Base-by-base conservation (phyloP, 805 yeast species). In the Barnettozyma sucrosica region DNA sequence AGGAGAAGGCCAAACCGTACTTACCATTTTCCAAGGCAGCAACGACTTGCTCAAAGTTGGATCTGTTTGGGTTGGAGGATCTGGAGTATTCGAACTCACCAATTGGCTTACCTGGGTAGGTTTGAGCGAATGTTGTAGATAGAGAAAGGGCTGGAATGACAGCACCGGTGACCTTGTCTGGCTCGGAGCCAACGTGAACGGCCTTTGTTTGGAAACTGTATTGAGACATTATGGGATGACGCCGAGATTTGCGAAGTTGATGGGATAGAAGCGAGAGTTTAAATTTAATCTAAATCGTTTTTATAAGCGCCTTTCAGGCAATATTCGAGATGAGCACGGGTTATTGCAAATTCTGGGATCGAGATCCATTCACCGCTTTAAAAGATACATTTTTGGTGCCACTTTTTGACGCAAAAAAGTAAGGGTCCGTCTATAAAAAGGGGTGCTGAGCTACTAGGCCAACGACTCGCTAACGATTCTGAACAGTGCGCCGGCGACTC, bases 1-100 rank as follows among this genome's bases (percentile, higher is more conserved):
- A 85, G 33, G 85, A 69, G 64, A 85, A 82, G 16, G 92, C 95
- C 51, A 87, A 66, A 24, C 85, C 90, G 64, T 79, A 75, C 64
- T 80, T 77, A 54, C 83, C 96, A 49, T 79, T 76, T 67, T 87
- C 96, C 49, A 87, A 73, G 16, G 88, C 73, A 46, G 95, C 95
- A 46, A 87, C 77, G 9, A 87, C 92, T 45, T 68, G 70, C 69
- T 88, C 96, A 53, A 87, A 81, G 64, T 80, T 81, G 65, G 80
- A 81, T 71, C 96, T 81, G 77, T 87, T 88, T 52, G 96, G 96
- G 68, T 87, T 87, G 53, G 83, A 80, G 25, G 92, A 83, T 66
- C 96, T 76, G 18, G 95, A 85, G 71, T 87, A 87, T 65, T 88
- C 95, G 69, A 80, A 88, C 40, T 67, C 74, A 43, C 95, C 95